A percentile compares a stretch with the other conserved stretches of the same genome.
These are phyloP conservation scores for Phascolomyces articulosus DNA, from an alignment of 371 early-diverging fungal species.

Conservation along the genomic window DNA sequence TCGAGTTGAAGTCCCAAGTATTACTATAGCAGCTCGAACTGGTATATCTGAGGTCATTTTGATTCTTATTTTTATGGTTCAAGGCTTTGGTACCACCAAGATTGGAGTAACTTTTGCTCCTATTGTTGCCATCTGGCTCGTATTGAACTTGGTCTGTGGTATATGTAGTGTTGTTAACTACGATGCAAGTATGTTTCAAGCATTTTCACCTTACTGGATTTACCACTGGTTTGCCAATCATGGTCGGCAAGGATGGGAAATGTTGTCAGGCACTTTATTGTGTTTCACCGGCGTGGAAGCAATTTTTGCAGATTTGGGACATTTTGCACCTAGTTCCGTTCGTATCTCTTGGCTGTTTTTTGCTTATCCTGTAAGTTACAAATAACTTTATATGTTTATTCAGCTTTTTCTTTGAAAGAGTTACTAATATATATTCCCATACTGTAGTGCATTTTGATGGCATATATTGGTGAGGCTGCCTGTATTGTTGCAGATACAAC, in stretches of 20 bases:
- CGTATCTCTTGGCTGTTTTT: constrained; percentile 37
- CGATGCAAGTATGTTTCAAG: constrained; percentile 24
- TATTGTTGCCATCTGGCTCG: constrained; percentile 53
- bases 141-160: constrained; percentile 42
- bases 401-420: no score
- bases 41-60: constrained; percentile 40
- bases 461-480: constrained; percentile 53
- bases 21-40: constrained; percentile 16
- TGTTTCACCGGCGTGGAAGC: constrained; percentile 58
- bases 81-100: constrained; percentile 54
- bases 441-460: constrained; percentile 24
- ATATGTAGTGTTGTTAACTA: constrained; percentile 47
- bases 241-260: constrained; percentile 26
- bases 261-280: constrained; percentile 43
- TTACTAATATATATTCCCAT: no score
- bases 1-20: constrained; percentile 15
- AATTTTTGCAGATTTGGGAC: constrained; percentile 59
- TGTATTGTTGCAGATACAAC: constrained; percentile 31
- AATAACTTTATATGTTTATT: background rate
- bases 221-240: constrained; percentile 27
- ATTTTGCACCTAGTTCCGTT: constrained; percentile 45
- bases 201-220: constrained; percentile 34
- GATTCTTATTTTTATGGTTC: constrained; percentile 43
- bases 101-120: constrained; percentile 48
- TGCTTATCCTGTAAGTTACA: constrained; percentile 26